phyloP scores from a whole-genome alignment of 1,139 yeast genomes.

The Yamadazyma dushanensis region DNA sequence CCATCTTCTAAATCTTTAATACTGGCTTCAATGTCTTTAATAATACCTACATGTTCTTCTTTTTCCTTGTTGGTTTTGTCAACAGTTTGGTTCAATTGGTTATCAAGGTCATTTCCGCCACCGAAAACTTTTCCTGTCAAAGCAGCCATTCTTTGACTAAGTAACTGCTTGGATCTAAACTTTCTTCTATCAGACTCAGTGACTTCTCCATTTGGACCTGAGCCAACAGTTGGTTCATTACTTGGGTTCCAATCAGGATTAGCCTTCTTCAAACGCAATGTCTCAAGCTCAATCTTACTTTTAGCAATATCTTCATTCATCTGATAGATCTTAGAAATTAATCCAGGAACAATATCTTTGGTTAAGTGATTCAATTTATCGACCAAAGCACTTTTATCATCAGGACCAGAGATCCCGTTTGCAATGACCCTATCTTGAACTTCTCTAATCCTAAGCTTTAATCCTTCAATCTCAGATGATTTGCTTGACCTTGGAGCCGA shows the following conservation, averaged over 20 bases:
- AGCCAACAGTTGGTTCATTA: conserved; percentile 57
- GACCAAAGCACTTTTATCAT: conserved; percentile 44
- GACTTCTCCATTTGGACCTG: conserved; percentile 82
- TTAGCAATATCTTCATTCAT: conserved; percentile 70
- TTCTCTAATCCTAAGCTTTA: conserved; percentile 61
- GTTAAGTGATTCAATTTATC: conserved; percentile 56
- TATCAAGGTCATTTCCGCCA: conserved; percentile 49
- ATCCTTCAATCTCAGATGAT: conserved; percentile 54
- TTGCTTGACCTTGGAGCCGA: conserved; percentile 14
- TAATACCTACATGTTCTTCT: conserved; percentile 54
- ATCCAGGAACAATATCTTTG: conserved; percentile 63
- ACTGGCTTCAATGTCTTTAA: conserved; percentile 72
- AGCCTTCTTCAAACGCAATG: conserved; percentile 52
- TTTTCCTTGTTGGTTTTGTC: conserved; percentile 57
- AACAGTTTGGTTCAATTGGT: conserved; percentile 54
- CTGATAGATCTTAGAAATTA: conserved; percentile 59
- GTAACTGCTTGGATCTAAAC: conserved; percentile 72
- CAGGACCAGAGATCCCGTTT: conserved; percentile 30
- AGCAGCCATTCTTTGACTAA: conserved; percentile 87
- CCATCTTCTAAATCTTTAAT: conserved; percentile 71
- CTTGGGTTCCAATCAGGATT: conserved; percentile 59
- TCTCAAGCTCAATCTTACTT: conserved; percentile 63
- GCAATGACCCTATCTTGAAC: conserved; percentile 50
- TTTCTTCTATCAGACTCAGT: conserved; percentile 80
- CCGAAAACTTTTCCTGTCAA: conserved; percentile 70